phyloP scores from a whole-genome alignment of 73 alveolate species.

The Blepharisma stoltei region DNA sequence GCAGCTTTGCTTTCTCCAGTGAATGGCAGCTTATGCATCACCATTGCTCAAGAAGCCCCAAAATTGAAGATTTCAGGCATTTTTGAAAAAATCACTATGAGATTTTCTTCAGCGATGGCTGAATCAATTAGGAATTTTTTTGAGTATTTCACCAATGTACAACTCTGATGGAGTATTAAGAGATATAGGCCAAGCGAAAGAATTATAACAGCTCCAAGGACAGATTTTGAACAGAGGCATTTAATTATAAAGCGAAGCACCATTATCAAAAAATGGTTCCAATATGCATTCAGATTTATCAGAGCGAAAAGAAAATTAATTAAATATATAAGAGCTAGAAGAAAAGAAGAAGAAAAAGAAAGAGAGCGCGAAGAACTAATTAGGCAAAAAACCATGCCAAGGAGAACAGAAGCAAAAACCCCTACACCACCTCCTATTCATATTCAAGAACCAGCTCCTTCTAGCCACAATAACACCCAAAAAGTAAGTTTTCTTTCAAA shows the following conservation, averaged over 20 bases:
- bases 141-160: not conserved
- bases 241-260: not conserved
- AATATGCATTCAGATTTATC: not conserved
- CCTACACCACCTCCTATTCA: no score
- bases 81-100: conserved; percentile 1
- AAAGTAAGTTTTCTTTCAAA: no score
- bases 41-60: conserved; percentile 3
- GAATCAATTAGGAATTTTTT: conserved; percentile 11
- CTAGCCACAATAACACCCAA: no score
- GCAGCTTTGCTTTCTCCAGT: not conserved
- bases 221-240: not conserved
- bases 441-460: no score
- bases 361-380: no score
- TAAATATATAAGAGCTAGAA: not conserved
- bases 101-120: conserved; percentile 22
- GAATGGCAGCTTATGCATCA: not conserved
- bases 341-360: not conserved
- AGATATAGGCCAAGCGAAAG: not conserved
- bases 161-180: not conserved
- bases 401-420: no score
- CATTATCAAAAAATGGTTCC: conserved; percentile 15
- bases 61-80: conserved; percentile 17
- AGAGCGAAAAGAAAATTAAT: not conserved
- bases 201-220: not conserved
- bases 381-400: no score